Conservation (phyloP, 2,329 filamentous ascomycete genomes). For the Fusarium metavorans region DNA sequence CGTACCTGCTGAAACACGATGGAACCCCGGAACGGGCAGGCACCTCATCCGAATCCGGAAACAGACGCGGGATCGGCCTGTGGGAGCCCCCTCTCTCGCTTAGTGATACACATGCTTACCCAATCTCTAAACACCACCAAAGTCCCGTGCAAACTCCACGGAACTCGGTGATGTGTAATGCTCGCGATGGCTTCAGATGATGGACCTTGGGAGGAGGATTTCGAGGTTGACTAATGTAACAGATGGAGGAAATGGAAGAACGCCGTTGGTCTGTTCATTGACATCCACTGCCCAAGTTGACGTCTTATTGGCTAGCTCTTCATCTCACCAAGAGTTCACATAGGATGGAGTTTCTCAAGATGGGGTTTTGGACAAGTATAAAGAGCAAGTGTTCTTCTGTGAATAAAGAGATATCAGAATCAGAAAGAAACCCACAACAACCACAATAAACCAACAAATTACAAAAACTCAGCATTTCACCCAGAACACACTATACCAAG, state of each 20-base stretch:
- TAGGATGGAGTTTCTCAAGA: background rate
- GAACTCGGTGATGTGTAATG: conserved; percentile 21
- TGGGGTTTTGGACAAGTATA: background rate
- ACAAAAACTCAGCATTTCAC: background rate
- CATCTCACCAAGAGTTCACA: background rate
- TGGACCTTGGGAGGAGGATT: background rate
- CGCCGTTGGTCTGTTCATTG: background rate
- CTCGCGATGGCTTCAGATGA: background rate
- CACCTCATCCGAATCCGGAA: conserved; percentile 1
- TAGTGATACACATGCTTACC: background rate
- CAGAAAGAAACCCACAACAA: background rate
- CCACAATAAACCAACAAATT: background rate
- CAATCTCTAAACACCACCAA: background rate
- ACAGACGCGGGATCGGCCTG: background rate
- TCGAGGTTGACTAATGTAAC: background rate
- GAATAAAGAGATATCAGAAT: background rate
- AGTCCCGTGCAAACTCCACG: conserved; percentile 11
- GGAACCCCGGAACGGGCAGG: background rate
- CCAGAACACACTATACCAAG: background rate
- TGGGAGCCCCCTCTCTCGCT: background rate
- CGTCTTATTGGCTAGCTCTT: background rate
- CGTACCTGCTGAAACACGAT: background rate
- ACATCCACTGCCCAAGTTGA: too few relatives aligned
- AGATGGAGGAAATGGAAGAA: background rate
- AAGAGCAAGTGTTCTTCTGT: background rate